phyloP scores from a whole-genome alignment of 2,329 filamentous ascomycete species.

The Teratosphaeriaceae sp. region DNA sequence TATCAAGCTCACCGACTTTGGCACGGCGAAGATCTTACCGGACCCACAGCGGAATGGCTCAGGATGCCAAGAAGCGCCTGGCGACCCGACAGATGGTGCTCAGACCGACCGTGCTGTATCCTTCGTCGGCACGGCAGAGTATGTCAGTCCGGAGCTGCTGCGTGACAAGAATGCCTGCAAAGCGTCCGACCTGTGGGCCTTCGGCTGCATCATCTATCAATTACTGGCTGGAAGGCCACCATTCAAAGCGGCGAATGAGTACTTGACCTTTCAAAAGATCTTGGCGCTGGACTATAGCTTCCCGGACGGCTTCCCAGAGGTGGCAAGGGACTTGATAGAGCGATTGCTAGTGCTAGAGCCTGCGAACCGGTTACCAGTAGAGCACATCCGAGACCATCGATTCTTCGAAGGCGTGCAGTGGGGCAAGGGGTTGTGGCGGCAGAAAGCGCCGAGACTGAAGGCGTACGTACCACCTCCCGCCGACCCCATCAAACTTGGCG shows the following conservation, averaged over 20 bases:
- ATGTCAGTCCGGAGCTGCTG: slow-evolving; percentile 94
- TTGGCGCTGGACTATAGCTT: slow-evolving; percentile 92
- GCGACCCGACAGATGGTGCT: slow-evolving; percentile 48
- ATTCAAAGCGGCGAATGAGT: slow-evolving; percentile 94
- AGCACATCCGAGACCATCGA: slow-evolving; percentile 93
- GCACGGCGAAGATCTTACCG: slow-evolving; percentile 83
- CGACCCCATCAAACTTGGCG: slow-evolving; percentile 26
- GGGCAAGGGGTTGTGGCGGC: slow-evolving; percentile 80
- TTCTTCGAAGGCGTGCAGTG: slow-evolving; percentile 88
- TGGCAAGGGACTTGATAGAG: slow-evolving; percentile 84
- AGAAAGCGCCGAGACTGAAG: slow-evolving; percentile 80
- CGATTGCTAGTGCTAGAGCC: slow-evolving; percentile 86
- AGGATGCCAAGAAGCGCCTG: slow-evolving; percentile 23
- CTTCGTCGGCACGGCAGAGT: slow-evolving; percentile 96
- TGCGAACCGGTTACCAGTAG: slow-evolving; percentile 73
- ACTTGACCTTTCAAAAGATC: slow-evolving; percentile 97
- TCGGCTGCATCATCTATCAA: slow-evolving; percentile 97
- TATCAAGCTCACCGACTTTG: slow-evolving; percentile 98
- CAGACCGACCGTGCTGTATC: slow-evolving; percentile 77
- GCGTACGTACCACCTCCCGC: slow-evolving; percentile 64
- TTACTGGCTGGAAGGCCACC: slow-evolving; percentile 90
- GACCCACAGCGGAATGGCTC: slow-evolving; percentile 42
- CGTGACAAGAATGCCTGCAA: slow-evolving; percentile 97
- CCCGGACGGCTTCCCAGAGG: slow-evolving; percentile 75
- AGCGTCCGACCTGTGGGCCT: slow-evolving; percentile 95